Base-by-base conservation (phyloP, 169 alveolate species). In the Fabrea salina region DNA sequence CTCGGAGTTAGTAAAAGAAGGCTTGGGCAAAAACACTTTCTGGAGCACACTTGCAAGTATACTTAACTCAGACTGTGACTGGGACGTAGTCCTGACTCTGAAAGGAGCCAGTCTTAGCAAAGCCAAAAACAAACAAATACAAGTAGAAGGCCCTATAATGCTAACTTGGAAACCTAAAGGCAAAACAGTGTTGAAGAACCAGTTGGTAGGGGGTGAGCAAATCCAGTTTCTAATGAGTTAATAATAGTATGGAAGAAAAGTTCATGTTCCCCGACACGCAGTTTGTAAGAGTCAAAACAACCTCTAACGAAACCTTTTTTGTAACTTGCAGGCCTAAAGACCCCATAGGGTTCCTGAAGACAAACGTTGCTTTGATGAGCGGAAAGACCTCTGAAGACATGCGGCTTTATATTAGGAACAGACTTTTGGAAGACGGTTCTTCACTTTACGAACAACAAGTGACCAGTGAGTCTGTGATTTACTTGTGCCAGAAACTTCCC, bases 391-490 rank as follows among this genome's bases (percentile, higher is more conserved):
- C 25, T 33, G 74, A 61, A 61, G 74, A 61, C 11, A 61, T 61
- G 74, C 32, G 39, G 50, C 74, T 61, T 30, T 61, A 61, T 51
- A 13, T 61, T 61, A 16, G n/a, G 39, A 61, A 61, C 25, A 47
- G 74, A 13, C 74, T 61, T 33, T 27, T 61, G 7, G 74, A 61
- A 61, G 74, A 61, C 25, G 74, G 13, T 27, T 61, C 74, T 2
- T 35, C 37, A 16, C 25, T 61, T 1, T 61, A 61, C 25, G 74
- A 61, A 1, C 74, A 61, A 27, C 74, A 61, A 61, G 74, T 61
- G 11, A n/a, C 51, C 11, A 30, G 39, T 27, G 74, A 30, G n/a
- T 32, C 41, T 30, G 32, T 61, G 7, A 16, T 61, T 61, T 61
- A 32, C 50, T 27, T 61, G 8, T 47, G 32, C 11, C 8, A 25